Conservation (phyloP, 2,329 filamentous ascomycete genomes). For the Ascochyta clinopodiicola region DNA sequence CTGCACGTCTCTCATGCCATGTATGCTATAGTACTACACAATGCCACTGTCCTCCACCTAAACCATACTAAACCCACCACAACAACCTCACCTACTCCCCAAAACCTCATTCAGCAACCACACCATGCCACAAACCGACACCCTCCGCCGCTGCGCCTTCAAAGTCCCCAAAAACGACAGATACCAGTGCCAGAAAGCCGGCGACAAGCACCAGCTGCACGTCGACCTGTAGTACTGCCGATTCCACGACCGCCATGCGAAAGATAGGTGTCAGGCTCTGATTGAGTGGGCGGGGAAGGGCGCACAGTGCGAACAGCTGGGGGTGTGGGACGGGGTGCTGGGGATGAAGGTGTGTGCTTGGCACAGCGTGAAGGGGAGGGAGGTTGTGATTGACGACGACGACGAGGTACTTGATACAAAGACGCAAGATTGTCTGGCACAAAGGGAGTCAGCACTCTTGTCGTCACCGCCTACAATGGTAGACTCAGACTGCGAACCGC, state of each 20-base stretch:
- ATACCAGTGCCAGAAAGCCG: constrained; percentile 19
- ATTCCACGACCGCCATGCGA: constrained; percentile 16
- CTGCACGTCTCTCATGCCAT: background rate
- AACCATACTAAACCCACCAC: background rate
- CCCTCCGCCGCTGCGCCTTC: constrained; percentile 17
- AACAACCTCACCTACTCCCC: background rate
- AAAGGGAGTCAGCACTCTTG: too few species aligned
- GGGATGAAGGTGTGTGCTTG: constrained; percentile 9
- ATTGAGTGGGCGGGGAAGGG: constrained; percentile 13
- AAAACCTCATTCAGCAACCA: too few species aligned
- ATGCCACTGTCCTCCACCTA: background rate
- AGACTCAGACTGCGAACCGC: too few species aligned
- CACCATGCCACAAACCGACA: background rate
- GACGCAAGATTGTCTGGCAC: too few species aligned
- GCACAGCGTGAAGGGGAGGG: background rate
- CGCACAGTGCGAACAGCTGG: constrained; percentile 14
- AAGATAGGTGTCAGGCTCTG: constrained; percentile 16
- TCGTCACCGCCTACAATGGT: too few species aligned
- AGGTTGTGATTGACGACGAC: background rate
- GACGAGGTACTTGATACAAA: too few species aligned
- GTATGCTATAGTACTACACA: too few species aligned
- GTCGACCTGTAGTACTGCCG: constrained; percentile 13
- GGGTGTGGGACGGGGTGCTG: constrained; percentile 1
- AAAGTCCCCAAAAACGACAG: constrained; percentile 18
- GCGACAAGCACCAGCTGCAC: constrained; percentile 8